These are phyloP conservation scores for Fonsecaea erecta DNA, from an alignment of 2,329 filamentous ascomycete species.

Conservation along the genomic window DNA sequence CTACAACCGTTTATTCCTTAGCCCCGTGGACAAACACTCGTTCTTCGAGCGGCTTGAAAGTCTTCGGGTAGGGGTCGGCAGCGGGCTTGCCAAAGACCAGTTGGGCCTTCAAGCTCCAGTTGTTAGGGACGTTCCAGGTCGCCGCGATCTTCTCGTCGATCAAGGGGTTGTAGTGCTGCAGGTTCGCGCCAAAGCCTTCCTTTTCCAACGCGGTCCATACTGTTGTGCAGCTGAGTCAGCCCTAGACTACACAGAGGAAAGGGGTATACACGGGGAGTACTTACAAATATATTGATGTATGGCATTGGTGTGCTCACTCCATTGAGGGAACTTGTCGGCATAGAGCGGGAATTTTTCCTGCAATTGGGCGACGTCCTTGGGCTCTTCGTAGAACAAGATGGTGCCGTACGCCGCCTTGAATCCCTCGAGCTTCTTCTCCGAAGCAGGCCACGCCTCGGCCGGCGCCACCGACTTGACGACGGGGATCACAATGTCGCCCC, in stretches of 20 bases:
- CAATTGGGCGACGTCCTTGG: slow-evolving; percentile 65
- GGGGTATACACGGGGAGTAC: not conserved
- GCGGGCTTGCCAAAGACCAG: slow-evolving; percentile 71
- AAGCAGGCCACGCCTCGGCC: slow-evolving; percentile 21
- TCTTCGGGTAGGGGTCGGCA: slow-evolving; percentile 25
- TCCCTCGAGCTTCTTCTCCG: slow-evolving; percentile 27
- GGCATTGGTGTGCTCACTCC: slow-evolving; percentile 75
- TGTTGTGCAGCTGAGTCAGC: slow-evolving; percentile 43
- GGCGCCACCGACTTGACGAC: slow-evolving; percentile 31
- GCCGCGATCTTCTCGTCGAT: slow-evolving; percentile 72
- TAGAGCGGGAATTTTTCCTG: slow-evolving; percentile 61
- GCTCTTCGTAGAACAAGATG: slow-evolving; percentile 86
- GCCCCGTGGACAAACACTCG: slow-evolving; percentile 28
- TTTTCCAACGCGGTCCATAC: slow-evolving; percentile 81
- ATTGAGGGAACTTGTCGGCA: slow-evolving; percentile 77
- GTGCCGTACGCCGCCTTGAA: slow-evolving; percentile 70
- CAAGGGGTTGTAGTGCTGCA: slow-evolving; percentile 92
- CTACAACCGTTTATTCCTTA: not conserved
- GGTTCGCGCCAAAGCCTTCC: slow-evolving; percentile 83
- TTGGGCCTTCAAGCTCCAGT: slow-evolving; percentile 81
- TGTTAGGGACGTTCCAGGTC: slow-evolving; percentile 70
- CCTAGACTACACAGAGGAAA: not conserved
- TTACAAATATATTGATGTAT: slow-evolving; percentile 62
- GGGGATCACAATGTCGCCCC: slow-evolving; percentile 58
- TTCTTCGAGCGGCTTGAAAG: slow-evolving; percentile 34